Base-by-base conservation (phyloP, 2,329 filamentous ascomycete species). In the Nigrospora osmanthi region DNA sequence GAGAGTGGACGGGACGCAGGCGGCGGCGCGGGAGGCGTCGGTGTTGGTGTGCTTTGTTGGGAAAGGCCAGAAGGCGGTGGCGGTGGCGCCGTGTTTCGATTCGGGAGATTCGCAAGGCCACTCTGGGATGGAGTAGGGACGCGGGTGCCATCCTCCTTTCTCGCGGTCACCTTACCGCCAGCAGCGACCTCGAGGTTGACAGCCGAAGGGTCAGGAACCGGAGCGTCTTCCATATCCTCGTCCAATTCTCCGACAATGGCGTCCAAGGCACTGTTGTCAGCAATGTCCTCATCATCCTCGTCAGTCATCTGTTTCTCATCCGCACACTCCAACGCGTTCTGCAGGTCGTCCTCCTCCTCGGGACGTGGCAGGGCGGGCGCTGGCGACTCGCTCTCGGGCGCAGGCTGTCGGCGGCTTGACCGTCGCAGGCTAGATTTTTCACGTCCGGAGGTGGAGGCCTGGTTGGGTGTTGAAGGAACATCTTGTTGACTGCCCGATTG, bases 221-320 rank as follows among this genome's bases (percentile, higher is more conserved):
- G 68, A 2, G 78, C 78, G 45, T 85, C 83, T 42, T 88, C 81
- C 63, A 91, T 83, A 31, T 90, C 88, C 49, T 91, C 87, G 45
- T 96, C 89, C 1, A 96, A 70, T 53, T 94, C 88, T 47, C 90
- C 89, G n/a, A 96, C 84, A 49, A 97, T 86, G 17, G 88, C 83
- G 61, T 95, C 88, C 42, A 97, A 69, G 6, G 85, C 81, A 52
- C 76, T 76, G 38, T 68, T 71, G 31, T 87, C 83, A 14, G 81
- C 81, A 45, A 82, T 70, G n/a, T 58, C 59, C 11, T 81, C 80
- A 2, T 84, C 82, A 14, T 87, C 83, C 13, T 84, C 81, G 33
- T 87, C 85, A 13, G 83, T 84, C 12, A 96, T 65, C 44, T 88
- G 87, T 60, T 86, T 86, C 67, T 97, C 91, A 59, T 97, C 91